Percentiles rank a stretch among this genome's conserved stretches.
Evolutionary conservation across 768 basidiomycete genomes (phyloP).

Genomic region (Suillus subluteus): DNA sequence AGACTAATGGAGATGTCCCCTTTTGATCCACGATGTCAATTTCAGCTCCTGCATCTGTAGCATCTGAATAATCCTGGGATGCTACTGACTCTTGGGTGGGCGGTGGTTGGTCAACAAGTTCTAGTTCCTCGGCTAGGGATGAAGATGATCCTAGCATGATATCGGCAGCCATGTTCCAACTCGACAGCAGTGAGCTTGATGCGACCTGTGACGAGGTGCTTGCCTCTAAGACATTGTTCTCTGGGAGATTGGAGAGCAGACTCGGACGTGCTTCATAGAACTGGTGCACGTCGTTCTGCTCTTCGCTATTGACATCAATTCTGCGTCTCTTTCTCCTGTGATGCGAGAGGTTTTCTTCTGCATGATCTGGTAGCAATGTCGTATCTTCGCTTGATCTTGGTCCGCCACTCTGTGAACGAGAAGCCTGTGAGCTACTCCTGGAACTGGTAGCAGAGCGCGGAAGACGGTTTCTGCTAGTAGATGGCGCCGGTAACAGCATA

Average conservation of each 20-base stretch:
- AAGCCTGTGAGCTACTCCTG: conserved; percentile 10
- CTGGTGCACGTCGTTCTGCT: neutral
- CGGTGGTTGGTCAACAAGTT: neutral
- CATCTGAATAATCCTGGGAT: conserved; percentile 4
- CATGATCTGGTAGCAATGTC: neutral
- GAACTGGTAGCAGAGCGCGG: conserved; percentile 11
- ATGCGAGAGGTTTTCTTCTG: neutral
- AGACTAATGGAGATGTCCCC: neutral
- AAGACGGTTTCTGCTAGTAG: conserved; percentile 13
- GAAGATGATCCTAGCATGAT: neutral
- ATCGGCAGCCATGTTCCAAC: neutral
- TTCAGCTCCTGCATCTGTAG: neutral
- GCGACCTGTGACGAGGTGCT: neutral
- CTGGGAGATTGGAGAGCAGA: neutral
- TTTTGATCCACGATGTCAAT: neutral
- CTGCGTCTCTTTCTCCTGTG: conserved; percentile 11
- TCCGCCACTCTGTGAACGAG: conserved; percentile 2
- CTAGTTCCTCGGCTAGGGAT: neutral
- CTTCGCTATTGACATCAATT: neutral
- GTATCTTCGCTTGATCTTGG: neutral
- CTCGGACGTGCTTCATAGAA: neutral
- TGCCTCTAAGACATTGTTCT: conserved; percentile 4
- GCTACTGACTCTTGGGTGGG: conserved; percentile 3
- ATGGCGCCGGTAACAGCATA: conserved; percentile 11
- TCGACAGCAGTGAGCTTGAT: neutral